Base-by-base conservation (phyloP, 225 moss, liverwort and hornwort genomes). In the Marchantia polymorpha region DNA sequence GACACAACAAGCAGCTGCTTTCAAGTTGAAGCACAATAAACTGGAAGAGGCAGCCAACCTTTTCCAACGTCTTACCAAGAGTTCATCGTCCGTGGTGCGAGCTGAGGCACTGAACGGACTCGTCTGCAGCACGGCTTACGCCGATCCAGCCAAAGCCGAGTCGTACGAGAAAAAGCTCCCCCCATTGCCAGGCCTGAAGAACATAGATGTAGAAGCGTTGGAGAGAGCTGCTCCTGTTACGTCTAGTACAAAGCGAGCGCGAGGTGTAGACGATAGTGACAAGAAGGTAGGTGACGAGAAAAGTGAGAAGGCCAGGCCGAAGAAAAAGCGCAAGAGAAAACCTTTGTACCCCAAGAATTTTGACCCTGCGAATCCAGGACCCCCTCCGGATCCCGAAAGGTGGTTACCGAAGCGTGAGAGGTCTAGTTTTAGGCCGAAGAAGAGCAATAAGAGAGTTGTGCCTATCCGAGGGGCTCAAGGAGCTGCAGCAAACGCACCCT, bases 391-490 rank as follows among this genome's bases (percentile, higher is more conserved):
- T 87, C 97, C 97, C 53, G 97, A 99, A 78, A 89, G 97, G 80
- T 99, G 97, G 97, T 88, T 99, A 46, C 97, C 97, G 19, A 95
- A 89, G 83, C 92, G 92, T 73, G 97, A 99, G 85, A 91, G 97
- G 83, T 93, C 95, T 8, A 91, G 91, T 60, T 99, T 84, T 83
- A 81, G 90, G 69, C 92, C 92, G 11, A 99, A 90, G 90, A 91
- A 86, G 75, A 99, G 92, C 81, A 91, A 92, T 52, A 95, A 91
- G 77, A 84, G 93, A 77, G 74, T 50, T 54, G 92, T 82, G 22
- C 89, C 87, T 8, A 86, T 92, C 76, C 89, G 97, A 88, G 97
- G 97, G 13, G 90, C 97, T 12, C 97, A 99, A 80, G 97, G 97
- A 49, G 72, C 83, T 30, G 77, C 55, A 11, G 52, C 59, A 49